Conservation (phyloP, 805 yeast species). For the Lipomyces lipofer region DNA sequence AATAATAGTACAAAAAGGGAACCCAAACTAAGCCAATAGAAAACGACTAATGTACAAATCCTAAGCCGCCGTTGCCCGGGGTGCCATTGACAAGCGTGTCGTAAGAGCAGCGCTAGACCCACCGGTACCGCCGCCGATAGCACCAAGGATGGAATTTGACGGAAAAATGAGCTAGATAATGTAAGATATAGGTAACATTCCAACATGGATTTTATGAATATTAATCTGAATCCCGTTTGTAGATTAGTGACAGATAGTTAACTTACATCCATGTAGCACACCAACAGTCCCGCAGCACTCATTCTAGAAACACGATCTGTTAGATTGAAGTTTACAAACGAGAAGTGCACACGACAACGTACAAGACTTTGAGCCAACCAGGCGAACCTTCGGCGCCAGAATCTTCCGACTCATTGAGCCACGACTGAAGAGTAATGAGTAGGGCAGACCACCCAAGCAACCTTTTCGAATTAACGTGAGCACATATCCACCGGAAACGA, state of each 20-base stretch:
- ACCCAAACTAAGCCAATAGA: too few species aligned
- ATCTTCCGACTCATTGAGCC: conserved; percentile 26
- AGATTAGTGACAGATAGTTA: not conserved
- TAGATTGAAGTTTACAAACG: not conserved
- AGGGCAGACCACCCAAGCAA: conserved; percentile 27
- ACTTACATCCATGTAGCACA: conserved; percentile 31
- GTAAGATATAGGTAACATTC: not conserved
- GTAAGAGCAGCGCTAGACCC: conserved; percentile 17
- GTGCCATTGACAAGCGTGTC: conserved; percentile 26
- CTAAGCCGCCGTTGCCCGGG: conserved; percentile 18
- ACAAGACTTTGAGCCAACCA: conserved; percentile 30
- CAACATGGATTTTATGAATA: not conserved
- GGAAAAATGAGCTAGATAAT: conserved; percentile 20
- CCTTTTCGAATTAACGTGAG: not conserved
- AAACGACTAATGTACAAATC: too few species aligned
- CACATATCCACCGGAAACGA: not conserved
- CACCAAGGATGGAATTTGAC: conserved; percentile 1
- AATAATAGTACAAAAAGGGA: too few species aligned
- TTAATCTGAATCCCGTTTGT: not conserved
- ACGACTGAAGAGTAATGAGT: conserved; percentile 24
- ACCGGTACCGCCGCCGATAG: conserved; percentile 4
- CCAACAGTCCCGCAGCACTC: conserved; percentile 25
- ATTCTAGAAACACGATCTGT: conserved; percentile 5
- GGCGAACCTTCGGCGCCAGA: conserved; percentile 10
- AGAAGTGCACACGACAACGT: not conserved